A percentile compares a stretch with the other conserved stretches of the same genome.
Conservation (phyloP, 257 asterid species). For the Gentiana straminea region DNA sequence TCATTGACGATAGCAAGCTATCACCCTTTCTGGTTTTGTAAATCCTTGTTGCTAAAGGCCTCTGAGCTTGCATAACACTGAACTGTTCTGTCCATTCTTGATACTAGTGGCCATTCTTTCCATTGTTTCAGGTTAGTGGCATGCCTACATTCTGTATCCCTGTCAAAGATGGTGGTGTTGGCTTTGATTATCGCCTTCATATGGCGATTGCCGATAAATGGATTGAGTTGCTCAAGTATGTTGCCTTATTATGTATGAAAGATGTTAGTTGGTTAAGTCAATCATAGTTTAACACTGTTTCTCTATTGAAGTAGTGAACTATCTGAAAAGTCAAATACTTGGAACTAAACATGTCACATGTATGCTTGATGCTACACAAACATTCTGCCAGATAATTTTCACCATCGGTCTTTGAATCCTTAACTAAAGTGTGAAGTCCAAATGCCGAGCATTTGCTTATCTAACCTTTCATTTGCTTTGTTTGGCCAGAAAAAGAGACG, state of each 20-base stretch:
- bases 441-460: no score
- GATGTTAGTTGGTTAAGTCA: background rate
- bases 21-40: no score
- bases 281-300: background rate
- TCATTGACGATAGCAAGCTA: no score
- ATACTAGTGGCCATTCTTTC: background rate
- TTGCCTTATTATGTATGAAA: conserved; percentile 19
- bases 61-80: no score
- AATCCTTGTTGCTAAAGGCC: no score
- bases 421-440: no score
- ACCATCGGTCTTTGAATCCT: no score
- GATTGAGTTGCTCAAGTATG: conserved; percentile 89
- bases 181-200: conserved; percentile 95
- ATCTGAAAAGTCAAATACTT: no score
- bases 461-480: conserved; percentile 11
- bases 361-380: no score
- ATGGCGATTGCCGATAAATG: conserved; percentile 99
- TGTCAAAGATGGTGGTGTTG: conserved; percentile 90
- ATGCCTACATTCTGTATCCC: conserved; percentile 93
- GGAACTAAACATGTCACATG: no score
- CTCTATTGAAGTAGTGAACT: background rate
- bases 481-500: conserved; percentile 76
- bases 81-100: no score
- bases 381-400: no score
- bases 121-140: conserved; percentile 79